Percentiles rank a stretch among this genome's conserved stretches.
phyloP scores from a whole-genome alignment of 1,284 basidiomycete genomes.

The Neonothopanus nambi region DNA sequence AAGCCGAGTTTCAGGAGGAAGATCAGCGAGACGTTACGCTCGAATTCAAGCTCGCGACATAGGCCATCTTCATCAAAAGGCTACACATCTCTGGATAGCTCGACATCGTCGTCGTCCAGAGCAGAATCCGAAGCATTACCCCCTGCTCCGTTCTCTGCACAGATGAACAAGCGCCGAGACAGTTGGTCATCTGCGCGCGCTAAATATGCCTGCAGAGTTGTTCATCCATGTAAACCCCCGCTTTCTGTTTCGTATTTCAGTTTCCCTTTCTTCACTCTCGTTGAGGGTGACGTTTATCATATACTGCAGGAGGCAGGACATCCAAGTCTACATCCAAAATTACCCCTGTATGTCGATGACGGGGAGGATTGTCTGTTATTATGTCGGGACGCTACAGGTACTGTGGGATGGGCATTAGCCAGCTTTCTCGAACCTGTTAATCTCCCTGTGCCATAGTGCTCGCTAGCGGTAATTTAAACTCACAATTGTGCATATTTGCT shows the following conservation, averaged over 20 bases:
- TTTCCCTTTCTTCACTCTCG: constrained; percentile 71
- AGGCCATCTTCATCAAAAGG: constrained; percentile 13
- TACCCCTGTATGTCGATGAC: constrained; percentile 76
- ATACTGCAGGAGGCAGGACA: constrained; percentile 76
- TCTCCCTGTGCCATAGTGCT: neutral
- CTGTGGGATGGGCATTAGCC: constrained; percentile 77
- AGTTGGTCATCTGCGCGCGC: constrained; percentile 46
- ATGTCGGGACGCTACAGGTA: constrained; percentile 48
- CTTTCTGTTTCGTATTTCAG: constrained; percentile 63
- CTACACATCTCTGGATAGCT: constrained; percentile 20
- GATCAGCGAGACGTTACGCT: constrained; percentile 45
- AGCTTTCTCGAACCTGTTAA: constrained; percentile 72
- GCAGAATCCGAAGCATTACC: neutral
- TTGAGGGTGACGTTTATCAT: constrained; percentile 59
- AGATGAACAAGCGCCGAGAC: constrained; percentile 31
- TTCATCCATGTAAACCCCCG: constrained; percentile 68
- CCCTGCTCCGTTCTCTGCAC: neutral
- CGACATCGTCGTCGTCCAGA: constrained; percentile 14
- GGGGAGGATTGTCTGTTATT: constrained; percentile 79
- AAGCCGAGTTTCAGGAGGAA: constrained; percentile 48
- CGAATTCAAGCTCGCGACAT: constrained; percentile 2
- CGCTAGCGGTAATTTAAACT: neutral
- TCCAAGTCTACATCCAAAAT: constrained; percentile 63
- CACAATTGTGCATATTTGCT: neutral
- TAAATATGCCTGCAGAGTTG: constrained; percentile 63